Base-by-base conservation (phyloP, 805 yeast species). In the Maudiozyma pseudohumilis region DNA sequence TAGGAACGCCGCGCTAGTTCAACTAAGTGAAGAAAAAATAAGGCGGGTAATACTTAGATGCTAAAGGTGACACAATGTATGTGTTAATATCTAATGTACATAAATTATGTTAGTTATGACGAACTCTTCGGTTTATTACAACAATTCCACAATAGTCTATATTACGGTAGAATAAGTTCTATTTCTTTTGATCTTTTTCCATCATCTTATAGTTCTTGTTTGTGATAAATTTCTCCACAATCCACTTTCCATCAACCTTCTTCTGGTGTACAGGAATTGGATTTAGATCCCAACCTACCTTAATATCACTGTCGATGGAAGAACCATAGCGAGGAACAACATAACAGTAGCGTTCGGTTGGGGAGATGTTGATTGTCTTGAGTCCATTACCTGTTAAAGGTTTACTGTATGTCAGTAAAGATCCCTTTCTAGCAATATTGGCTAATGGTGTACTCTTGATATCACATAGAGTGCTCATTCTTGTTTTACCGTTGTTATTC, bases 241-340 rank as follows among this genome's bases (percentile, higher is more conserved):
- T 40, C 96, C 96, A 89, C 21, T 64, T 65, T 0, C 94, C 92
- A 25, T 69, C 61, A 6, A 65, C 57, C 52, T 80, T 83, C 42
- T 65, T 68, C 55, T 89, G 96, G 1, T 65, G 65, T 2, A 87
- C 92, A 55, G 85, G 80, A 20, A 80, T 65, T 3, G 78, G 82
- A 6, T 92, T 94, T 36, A 89, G 61, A 49, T 89, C 96, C 94
- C 96, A 89, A 7, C 95, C 95, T 20, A 80, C 68, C 17, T 85
- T 83, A 19, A 58, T 24, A 16, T 95, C 96, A 29, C 77, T 70
- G 9, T 94, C 94, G 30, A 80, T 66, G 6, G 77, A 70, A 9
- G 94, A 88, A 4, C 96, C 96, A 53, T 83, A 76, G 39, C 96
- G 64, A 1, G 97, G 96, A 35, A 86, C 78, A 12, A 88, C 96